These are phyloP conservation scores for Syzygium jambos DNA, from an alignment of 345 rosid species.

Conservation along the genomic window DNA sequence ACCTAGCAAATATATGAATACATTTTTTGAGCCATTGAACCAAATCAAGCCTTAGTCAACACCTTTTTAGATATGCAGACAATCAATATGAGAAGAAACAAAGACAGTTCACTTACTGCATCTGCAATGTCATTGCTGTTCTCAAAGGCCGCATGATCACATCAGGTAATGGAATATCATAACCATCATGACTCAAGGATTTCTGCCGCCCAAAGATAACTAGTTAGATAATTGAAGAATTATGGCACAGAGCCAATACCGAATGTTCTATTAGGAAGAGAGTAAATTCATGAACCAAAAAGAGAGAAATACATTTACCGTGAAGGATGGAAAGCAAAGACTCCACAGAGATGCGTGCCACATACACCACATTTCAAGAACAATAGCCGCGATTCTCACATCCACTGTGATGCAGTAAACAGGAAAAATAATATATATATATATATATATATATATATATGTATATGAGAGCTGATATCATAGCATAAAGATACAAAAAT, in stretches of 20 bases:
- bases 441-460: background rate
- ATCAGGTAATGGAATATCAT: slow-evolving; percentile 36
- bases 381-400: slow-evolving; percentile 46
- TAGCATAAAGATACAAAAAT: background rate
- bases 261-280: background rate
- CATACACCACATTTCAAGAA: slow-evolving; percentile 86
- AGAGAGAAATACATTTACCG: slow-evolving; percentile 27
- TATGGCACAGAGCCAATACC: background rate
- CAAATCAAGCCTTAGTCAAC: background rate
- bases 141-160: slow-evolving; percentile 55
- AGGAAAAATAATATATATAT: background rate
- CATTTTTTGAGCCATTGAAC: background rate
- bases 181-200: slow-evolving; percentile 17
- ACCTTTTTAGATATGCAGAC: background rate
- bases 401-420: slow-evolving; percentile 29
- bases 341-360: slow-evolving; percentile 92
- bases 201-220: slow-evolving; percentile 26
- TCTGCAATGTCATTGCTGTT: slow-evolving; percentile 35
- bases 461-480: background rate
- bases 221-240: background rate
- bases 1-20: background rate
- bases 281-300: background rate
- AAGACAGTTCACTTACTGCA: slow-evolving; percentile 41
- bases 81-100: background rate
- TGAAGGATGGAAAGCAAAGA: slow-evolving; percentile 21